Evolutionary conservation across 2,329 filamentous ascomycete species (phyloP), one percentile per base, ranked within the genome.

Genomic region (Monosporascus sp.): DNA sequence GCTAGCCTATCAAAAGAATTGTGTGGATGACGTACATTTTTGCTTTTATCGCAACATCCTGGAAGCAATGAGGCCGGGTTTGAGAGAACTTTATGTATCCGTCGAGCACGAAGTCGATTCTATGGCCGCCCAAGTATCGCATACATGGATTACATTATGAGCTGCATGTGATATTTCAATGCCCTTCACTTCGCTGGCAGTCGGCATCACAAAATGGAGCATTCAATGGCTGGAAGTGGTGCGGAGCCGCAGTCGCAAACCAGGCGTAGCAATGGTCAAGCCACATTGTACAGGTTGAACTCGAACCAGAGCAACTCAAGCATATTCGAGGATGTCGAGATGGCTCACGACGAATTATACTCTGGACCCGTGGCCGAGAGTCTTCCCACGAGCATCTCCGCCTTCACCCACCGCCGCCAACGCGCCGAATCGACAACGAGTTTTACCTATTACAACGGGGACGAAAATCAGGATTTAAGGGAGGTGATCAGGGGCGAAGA

Each of bases 301-400:
- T 88, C 86, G 50, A 90, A 90, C 64, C 78, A 85, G 64, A 91
- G 88, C 73, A 84, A 80, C 71, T 79, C 86, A 37, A 96, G 90
- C 72, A 86, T 97, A 62, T 87, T 96, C 63, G 91, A 91, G 61
- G 91, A 96, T 71, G 92, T 97, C n/a, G 93, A 97, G 70, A 97
- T 99, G 94, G 93, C 94, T 20, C 91, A 95, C 50, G 90, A 96
- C 69, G 93, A 97, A 80, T 82, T 96, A 48, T 99, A 93, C 73
- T 87, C 93, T 24, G 94, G 94, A 7, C 94, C 93, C 7, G 86
- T 97, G 65, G 92, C 91, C 52, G 94, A 99, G 74, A 97, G 91
- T 67, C 83, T 99, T n/a, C 94, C 94, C 1, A 94, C 90, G 11
- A 97, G 92, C 67, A 81, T 92, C 37, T 91, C 91, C n/a, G 88